Conservation (phyloP, 208 protist species). For the Wallacemonas collosoma region DNA sequence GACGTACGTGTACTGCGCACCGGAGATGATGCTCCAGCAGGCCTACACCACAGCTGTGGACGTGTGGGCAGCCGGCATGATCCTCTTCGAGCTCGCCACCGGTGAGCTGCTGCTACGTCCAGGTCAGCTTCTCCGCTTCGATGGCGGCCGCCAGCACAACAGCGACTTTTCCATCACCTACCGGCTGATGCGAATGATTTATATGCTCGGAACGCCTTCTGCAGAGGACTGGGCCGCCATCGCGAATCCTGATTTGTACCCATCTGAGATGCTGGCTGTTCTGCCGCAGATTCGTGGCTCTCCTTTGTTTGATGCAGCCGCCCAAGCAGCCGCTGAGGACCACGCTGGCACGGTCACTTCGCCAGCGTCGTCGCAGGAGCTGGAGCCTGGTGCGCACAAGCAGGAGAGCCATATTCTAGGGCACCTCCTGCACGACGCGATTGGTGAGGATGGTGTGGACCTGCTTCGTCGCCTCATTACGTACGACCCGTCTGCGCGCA, state of each 20-base stretch:
- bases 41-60: conserved; percentile 78
- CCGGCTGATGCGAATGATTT: conserved; percentile 97
- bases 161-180: conserved; percentile 70
- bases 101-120: conserved; percentile 95
- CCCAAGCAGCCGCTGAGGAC: background rate
- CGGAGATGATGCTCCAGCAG: conserved; percentile 84
- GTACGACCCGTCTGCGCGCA: conserved; percentile 53
- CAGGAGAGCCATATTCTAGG: conserved; percentile 7
- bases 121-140: conserved; percentile 75
- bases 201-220: conserved; percentile 92
- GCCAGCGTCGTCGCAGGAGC: background rate
- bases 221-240: conserved; percentile 96
- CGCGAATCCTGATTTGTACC: conserved; percentile 93
- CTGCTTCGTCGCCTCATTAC: conserved; percentile 43
- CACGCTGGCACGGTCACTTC: conserved; percentile 17
- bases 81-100: conserved; percentile 88
- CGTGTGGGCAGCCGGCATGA: conserved; percentile 91
- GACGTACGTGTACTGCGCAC: conserved; percentile 96
- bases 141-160: conserved; percentile 68
- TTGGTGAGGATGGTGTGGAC: conserved; percentile 47
- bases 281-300: conserved; percentile 54
- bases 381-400: background rate
- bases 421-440: conserved; percentile 15
- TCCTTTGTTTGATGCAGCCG: conserved; percentile 21
- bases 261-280: conserved; percentile 84